Base-by-base conservation (phyloP, 768 basidiomycete genomes). In the Phaeotremella skinneri region DNA sequence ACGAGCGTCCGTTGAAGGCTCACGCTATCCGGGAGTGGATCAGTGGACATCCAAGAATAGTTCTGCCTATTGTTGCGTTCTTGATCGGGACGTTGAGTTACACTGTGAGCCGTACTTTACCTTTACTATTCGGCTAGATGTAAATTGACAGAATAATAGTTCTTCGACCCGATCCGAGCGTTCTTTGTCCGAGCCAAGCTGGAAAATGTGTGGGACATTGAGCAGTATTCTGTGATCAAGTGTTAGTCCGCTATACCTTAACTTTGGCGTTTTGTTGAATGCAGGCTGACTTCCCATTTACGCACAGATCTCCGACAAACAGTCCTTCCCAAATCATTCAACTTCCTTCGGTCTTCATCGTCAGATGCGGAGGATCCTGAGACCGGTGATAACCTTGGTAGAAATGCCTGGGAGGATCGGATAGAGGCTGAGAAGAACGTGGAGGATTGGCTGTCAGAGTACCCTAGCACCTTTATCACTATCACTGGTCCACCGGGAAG, bases 91-190 rank as follows among this genome's bases (percentile, higher is more conserved):
- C 87, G 2, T 67, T 98, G 34, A 90, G 90, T 21, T 96, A 94
- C 73, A 87, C 89, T 4, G 91, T 90, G 62, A 59, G 85, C 78
- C 26, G 2, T n/a, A 2, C 4, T 16, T 2, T 27, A 20, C 27
- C n/a, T 30, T 45, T 55, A 39, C 45, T 53, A 25, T 30, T 50
- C 54, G 30, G 51, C 30, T 27, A 16, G 5, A n/a, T 43, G 30
- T 43, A 11, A 34, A 57, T 42, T 26, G 4, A 31, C 49, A 39
- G 16, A 13, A 34, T 11, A 14, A 0, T 61, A 94, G 88, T 84
- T 97, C 52, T 96, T 97, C 69, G 91, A 97, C 75, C 92, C 92
- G 2, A 83, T 99, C 41, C 86, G 94, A 26, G 83, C 85, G 2
- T 80, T 91, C 58, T 90, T 86, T 81, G 83, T 98, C 0, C 83